Evolutionary conservation across 805 yeast species (phyloP), one percentile per base, ranked within the genome.

Genomic region (Pichia insulana): DNA sequence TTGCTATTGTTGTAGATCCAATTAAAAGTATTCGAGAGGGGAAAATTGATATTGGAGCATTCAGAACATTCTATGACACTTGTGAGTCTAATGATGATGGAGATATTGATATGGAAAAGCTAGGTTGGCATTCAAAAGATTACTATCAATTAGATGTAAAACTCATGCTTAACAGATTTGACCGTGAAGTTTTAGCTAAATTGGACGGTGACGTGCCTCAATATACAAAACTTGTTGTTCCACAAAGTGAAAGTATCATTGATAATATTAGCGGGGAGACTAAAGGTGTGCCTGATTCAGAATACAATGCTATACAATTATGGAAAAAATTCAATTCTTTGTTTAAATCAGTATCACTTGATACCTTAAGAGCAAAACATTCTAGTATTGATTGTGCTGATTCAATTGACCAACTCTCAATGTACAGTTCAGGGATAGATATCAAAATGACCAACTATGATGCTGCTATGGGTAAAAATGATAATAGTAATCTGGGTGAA

Each of bases 1-100:
- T 88, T 44, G 96, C 96, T 0, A 67, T 88, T 26, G 96, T 88
- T 7, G 73, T 89, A 40, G 97, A 88, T 61, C 96, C 96, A 0
- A 71, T 76, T 39, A 76, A 78, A 53, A 79, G 90, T 1, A 55
- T 67, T 4, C 61, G 70, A 12, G 76, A 80, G 39, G 82, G 82
- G 0, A 70, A 68, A 45, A 80, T 88, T 11, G 92, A 84, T 37
- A 83, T 88, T 43, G 96, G 96, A 1, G 96, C 96, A 1, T 88
- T 87, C 57, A 65, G 96, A 57, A 85, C 96, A 0, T 74, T 73
- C 36, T 54, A 59, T 25, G 51, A 53, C 22, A 56, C 50, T 19
- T 50, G 50, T 13, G 42, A 51, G 30, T 45, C 49, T 20, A 28
- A 18, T 13, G 31, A 17, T 13, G 20, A 7, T 10, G 22, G 36